Evolutionary conservation across 192 early-diverging fungal species (phyloP).

Genomic region (Coemansia sp.): DNA sequence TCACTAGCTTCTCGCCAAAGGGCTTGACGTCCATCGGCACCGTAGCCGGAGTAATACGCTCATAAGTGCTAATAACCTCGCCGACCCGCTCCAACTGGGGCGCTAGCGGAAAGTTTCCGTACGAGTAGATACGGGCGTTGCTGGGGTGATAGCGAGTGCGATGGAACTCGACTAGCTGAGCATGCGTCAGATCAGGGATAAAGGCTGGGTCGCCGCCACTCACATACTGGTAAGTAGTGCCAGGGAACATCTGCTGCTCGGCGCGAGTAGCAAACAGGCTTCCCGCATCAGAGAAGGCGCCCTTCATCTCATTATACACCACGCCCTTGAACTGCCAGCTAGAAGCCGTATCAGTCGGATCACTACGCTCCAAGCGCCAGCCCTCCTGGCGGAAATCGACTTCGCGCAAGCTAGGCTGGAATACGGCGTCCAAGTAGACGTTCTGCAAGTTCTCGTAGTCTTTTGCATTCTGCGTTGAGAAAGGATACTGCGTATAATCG

Average conservation of each 20-base stretch:
- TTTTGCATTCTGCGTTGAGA: conserved; percentile 84
- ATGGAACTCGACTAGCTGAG: conserved; percentile 82
- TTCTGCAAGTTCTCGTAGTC: conserved; percentile 87
- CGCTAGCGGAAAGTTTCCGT: conserved; percentile 79
- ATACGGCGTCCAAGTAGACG: conserved; percentile 92
- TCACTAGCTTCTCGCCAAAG: conserved; percentile 41
- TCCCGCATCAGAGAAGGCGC: conserved; percentile 76
- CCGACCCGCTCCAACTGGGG: conserved; percentile 73
- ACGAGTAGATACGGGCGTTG: conserved; percentile 89
- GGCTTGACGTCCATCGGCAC: conserved; percentile 60
- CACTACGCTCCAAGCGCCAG: conserved; percentile 86
- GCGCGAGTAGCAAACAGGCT: conserved; percentile 73
- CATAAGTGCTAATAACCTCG: conserved; percentile 59
- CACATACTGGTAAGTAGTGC: conserved; percentile 75
- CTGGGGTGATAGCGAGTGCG: conserved; percentile 85
- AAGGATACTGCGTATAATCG: conserved; percentile 91
- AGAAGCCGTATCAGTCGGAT: conserved; percentile 53
- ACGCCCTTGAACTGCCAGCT: conserved; percentile 81
- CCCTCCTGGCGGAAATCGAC: conserved; percentile 93
- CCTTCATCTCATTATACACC: conserved; percentile 99
- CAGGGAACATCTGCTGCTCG: conserved; percentile 83
- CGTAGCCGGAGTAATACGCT: conserved; percentile 41
- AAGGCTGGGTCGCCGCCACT: conserved; percentile 88
- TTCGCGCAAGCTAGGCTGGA: conserved; percentile 74
- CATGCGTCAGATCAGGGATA: conserved; percentile 87